Conservation (phyloP, 805 yeast species). For the Teunomyces gatunensis region DNA sequence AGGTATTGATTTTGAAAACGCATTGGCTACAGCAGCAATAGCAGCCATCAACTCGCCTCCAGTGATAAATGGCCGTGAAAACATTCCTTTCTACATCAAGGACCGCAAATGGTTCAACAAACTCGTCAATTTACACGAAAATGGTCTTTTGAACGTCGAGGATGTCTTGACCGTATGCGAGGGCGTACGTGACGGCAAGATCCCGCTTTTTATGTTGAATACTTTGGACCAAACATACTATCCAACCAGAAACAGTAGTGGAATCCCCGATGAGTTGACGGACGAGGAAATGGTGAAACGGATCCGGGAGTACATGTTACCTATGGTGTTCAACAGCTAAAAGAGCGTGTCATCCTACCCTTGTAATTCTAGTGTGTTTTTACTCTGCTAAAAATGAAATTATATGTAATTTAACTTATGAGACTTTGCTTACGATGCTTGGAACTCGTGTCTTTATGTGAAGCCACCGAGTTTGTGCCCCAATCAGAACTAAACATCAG, state of each 20-base stretch:
- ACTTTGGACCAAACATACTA: conserved; percentile 31
- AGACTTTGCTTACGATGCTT: neutral
- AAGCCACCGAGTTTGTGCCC: neutral
- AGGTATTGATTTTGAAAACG: conserved; percentile 22
- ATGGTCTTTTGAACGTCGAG: conserved; percentile 22
- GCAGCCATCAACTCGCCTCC: conserved; percentile 32
- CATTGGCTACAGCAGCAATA: conserved; percentile 28
- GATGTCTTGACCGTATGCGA: conserved; percentile 35
- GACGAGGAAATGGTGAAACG: conserved; percentile 32
- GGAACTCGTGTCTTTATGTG: neutral
- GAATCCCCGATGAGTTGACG: conserved; percentile 15
- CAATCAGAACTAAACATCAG: conserved; percentile 7
- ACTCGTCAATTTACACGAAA: conserved; percentile 26
- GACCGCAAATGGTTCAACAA: conserved; percentile 39
- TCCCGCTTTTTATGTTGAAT: conserved; percentile 35
- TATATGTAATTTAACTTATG: conserved; percentile 1
- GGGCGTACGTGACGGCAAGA: conserved; percentile 37
- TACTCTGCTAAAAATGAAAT: neutral
- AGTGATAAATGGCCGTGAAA: conserved; percentile 19
- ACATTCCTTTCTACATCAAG: conserved; percentile 28
- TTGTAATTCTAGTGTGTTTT: conserved; percentile 1
- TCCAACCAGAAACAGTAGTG: conserved; percentile 17
- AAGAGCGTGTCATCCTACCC: neutral
- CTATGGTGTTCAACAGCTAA: conserved; percentile 26
- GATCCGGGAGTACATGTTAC: conserved; percentile 33